Evolutionary conservation across 129 eudicot species (phyloP).

Genomic region (Flaveria brownii): DNA sequence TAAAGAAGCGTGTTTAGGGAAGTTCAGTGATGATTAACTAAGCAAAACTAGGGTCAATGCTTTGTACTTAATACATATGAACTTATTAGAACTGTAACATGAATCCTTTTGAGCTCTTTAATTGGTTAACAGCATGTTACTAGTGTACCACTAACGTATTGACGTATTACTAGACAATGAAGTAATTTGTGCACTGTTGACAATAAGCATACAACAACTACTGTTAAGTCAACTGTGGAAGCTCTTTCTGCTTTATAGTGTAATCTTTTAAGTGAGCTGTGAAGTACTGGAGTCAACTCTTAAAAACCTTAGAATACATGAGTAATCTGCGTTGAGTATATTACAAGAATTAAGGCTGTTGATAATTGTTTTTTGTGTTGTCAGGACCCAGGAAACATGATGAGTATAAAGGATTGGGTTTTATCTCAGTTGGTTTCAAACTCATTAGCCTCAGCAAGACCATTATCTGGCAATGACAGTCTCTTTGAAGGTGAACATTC

Average conservation of each 20-base stretch:
- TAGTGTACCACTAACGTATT: neutral
- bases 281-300: neutral
- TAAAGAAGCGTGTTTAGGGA: slow-evolving; percentile 19
- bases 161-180: neutral
- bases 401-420: slow-evolving; percentile 94
- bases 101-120: slow-evolving; percentile 6
- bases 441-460: slow-evolving; percentile 67
- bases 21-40: neutral
- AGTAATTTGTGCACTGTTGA: neutral
- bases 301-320: neutral
- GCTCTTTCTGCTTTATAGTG: neutral
- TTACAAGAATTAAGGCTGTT: slow-evolving; percentile 18
- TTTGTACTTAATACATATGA: neutral
- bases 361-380: slow-evolving; percentile 20
- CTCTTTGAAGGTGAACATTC: slow-evolving; percentile 55
- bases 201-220: neutral
- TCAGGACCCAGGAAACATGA: slow-evolving; percentile 68
- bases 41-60: neutral
- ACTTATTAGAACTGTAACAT: neutral
- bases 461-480: slow-evolving; percentile 59
- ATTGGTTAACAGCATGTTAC: neutral
- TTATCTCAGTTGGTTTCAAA: slow-evolving; percentile 78
- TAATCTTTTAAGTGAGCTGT: neutral
- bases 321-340: neutral
- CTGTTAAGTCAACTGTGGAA: neutral